A percentile compares a stretch with the other conserved stretches of the same genome.
phyloP scores from a whole-genome alignment of 1,139 yeast species.

The Torulaspora globosa region DNA sequence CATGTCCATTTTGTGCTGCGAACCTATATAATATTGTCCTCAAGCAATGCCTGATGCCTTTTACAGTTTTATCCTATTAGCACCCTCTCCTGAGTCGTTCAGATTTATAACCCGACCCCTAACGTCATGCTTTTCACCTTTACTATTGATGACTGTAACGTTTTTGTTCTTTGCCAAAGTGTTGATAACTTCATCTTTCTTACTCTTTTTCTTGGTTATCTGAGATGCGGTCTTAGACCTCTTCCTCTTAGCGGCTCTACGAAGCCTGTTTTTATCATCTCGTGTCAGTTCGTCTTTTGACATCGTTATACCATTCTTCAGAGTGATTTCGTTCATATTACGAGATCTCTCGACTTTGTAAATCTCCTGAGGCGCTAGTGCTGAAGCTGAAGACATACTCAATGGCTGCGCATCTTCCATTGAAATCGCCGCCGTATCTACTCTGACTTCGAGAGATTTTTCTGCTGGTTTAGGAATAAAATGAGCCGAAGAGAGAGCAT shows the following conservation, averaged over 20 bases:
- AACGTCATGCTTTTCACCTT: constrained; percentile 72
- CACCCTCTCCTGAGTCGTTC: constrained; percentile 22
- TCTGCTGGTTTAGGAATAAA: constrained; percentile 89
- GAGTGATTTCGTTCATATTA: constrained; percentile 58
- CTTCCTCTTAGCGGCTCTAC: constrained; percentile 84
- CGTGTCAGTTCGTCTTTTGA: constrained; percentile 79
- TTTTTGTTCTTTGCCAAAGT: constrained; percentile 72
- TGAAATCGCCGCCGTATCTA: constrained; percentile 70
- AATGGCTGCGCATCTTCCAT: constrained; percentile 98
- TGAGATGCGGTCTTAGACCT: constrained; percentile 50
- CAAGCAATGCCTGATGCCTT: not conserved
- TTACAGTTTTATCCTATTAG: constrained; percentile 35
- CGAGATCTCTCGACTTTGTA: constrained; percentile 54
- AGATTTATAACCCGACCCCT: constrained; percentile 61
- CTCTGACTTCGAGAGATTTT: constrained; percentile 73
- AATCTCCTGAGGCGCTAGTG: constrained; percentile 95
- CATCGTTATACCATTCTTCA: constrained; percentile 77
- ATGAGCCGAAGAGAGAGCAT: constrained; percentile 87
- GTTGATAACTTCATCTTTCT: constrained; percentile 62
- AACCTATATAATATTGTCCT: not conserved
- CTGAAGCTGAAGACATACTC: constrained; percentile 66
- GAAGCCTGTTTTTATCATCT: constrained; percentile 81
- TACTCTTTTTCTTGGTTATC: constrained; percentile 40
- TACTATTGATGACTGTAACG: constrained; percentile 71
- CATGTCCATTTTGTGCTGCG: not conserved